Conservation (phyloP, 345 rosid genomes). For the Aquilaria malaccensis region DNA sequence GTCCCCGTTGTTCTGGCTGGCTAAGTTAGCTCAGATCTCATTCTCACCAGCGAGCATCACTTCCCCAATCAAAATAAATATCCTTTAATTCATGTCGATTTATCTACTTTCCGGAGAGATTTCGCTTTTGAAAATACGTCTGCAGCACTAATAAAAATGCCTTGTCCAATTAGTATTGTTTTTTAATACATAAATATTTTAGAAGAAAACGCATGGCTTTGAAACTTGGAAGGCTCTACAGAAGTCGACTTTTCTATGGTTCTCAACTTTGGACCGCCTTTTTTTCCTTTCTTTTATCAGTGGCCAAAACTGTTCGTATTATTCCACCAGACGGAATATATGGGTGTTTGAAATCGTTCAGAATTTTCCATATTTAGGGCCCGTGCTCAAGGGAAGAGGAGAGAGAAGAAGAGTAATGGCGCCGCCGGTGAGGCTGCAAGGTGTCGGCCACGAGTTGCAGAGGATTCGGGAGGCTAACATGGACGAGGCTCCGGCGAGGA, state of each 20-base stretch:
- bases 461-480: conserved; percentile 47
- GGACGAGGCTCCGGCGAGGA: conserved; percentile 73
- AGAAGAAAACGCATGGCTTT: conserved; percentile 17
- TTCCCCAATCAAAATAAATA: no score
- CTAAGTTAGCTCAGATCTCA: no score
- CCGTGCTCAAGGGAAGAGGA: conserved; percentile 14
- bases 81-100: no score
- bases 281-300: background rate
- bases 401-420: conserved; percentile 30
- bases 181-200: no score
- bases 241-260: conserved; percentile 28
- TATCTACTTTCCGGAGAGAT: no score
- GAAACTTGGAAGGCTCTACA: conserved; percentile 17
- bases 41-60: no score
- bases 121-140: no score
- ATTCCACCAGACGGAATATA: background rate
- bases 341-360: background rate
- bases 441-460: conserved; percentile 45
- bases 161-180: no score
- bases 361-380: conserved; percentile 16
- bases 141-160: no score
- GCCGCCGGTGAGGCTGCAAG: conserved; percentile 30
- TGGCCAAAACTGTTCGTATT: background rate
- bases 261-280: background rate
- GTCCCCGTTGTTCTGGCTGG: no score